These are phyloP conservation scores for Fusarium hainanense DNA, from an alignment of 2,329 filamentous ascomycete genomes.

Conservation along the genomic window DNA sequence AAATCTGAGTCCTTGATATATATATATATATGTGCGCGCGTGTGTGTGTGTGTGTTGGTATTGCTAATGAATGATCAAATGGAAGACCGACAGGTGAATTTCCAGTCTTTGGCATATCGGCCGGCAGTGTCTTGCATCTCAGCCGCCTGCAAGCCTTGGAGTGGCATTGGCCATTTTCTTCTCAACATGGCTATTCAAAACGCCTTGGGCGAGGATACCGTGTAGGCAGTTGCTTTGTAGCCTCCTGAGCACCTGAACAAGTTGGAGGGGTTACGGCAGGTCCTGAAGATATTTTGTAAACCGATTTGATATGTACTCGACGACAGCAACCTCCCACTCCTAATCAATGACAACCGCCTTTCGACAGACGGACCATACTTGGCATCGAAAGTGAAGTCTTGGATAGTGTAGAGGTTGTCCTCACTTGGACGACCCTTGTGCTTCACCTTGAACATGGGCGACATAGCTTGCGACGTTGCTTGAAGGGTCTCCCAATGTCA, in stretches of 20 bases:
- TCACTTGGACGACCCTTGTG: slow-evolving; percentile 32
- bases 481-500: too few relatives aligned
- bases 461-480: too few relatives aligned
- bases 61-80: neutral
- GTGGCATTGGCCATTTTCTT: slow-evolving; percentile 84
- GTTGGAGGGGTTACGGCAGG: too few relatives aligned
- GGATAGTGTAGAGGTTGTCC: slow-evolving; percentile 63
- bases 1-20: neutral
- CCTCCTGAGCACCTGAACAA: too few relatives aligned
- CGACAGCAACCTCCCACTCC: too few relatives aligned
- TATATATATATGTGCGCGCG: neutral
- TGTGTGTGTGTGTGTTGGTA: neutral
- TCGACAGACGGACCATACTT: slow-evolving; percentile 49
- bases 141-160: slow-evolving; percentile 76
- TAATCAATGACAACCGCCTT: too few relatives aligned
- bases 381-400: slow-evolving; percentile 61
- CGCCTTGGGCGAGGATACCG: slow-evolving; percentile 83
- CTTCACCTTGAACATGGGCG: too few relatives aligned
- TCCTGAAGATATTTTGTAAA: too few relatives aligned
- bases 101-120: neutral
- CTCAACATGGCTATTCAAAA: slow-evolving; percentile 75
- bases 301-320: too few relatives aligned
- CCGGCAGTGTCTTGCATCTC: neutral
- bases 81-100: neutral
- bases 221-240: slow-evolving; percentile 71